phyloP scores from a whole-genome alignment of 257 asterid genomes.

The Parsonsia alboflavescens region DNA sequence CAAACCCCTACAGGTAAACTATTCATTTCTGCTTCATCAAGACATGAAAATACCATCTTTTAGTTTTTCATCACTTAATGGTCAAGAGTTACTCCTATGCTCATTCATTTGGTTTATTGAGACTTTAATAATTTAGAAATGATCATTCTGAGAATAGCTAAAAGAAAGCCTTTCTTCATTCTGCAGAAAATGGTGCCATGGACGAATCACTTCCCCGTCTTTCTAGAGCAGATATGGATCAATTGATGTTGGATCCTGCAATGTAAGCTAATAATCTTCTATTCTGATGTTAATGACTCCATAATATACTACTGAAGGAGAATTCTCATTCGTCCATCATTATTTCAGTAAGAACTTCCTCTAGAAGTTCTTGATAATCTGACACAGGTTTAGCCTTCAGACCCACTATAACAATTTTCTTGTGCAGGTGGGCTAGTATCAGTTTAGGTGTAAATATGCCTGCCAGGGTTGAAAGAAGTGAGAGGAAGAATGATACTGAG shows the following conservation, averaged over 20 bases:
- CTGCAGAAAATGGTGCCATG: slow-evolving; percentile 49
- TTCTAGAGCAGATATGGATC: slow-evolving; percentile 73
- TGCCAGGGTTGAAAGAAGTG: slow-evolving; percentile 77
- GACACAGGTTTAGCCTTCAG: not conserved
- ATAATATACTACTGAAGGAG: not conserved
- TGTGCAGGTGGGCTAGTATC: slow-evolving; percentile 76
- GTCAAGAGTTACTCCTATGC: not conserved
- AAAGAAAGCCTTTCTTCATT: not conserved
- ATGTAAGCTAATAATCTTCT: slow-evolving; percentile 44
- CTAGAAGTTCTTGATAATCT: not conserved
- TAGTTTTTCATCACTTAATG: not conserved
- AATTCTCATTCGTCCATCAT: not conserved
- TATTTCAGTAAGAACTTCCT: not conserved
- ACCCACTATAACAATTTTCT: not conserved
- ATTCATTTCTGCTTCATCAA: not conserved
- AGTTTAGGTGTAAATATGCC: slow-evolving; percentile 87
- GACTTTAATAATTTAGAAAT: not conserved
- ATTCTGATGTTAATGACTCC: not conserved
- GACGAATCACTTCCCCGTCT: slow-evolving; percentile 62
- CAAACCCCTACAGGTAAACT: slow-evolving; percentile 31
- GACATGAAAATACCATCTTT: not conserved
- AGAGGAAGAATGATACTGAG: slow-evolving; percentile 54
- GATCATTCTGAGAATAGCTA: not conserved
- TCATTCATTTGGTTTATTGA: not conserved
- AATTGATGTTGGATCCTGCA: slow-evolving; percentile 63